Base-by-base conservation (phyloP, 352 stramenopile species). In the Phytopythium litorale region DNA sequence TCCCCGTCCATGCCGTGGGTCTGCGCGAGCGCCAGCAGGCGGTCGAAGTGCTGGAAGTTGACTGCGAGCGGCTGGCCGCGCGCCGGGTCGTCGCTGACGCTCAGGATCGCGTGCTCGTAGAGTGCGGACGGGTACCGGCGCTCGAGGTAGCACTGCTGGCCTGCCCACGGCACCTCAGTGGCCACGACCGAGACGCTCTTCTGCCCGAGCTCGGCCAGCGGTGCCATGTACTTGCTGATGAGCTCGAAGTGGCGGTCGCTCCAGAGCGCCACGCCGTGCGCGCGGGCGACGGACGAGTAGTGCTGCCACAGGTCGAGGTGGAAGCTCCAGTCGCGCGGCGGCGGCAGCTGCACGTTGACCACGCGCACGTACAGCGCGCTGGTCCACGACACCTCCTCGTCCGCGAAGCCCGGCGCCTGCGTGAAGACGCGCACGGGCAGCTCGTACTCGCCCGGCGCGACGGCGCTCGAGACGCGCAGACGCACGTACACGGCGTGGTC, bases 241-340 rank as follows among this genome's bases (percentile, higher is more conserved):
- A 92, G 54, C 56, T 73, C 62, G 48, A 92, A 91, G 58, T 92
- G 84, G 0, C 64, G 58, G n/a, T 83, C 73, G 58, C 80, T 88
- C 84, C 84, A 92, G 30, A 91, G 61, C 23, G 70, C 33, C 12
- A 73, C 78, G 2, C 64, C 56, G 62, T 92, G 81, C 8, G 63
- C 70, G 18, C 81, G 72, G 2, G 81, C 84, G 30, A 93, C 70
- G 0, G 81, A 81, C 33, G 76, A 81, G 57, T 78, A 74, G 54
- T 93, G 84, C 58, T 93, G 84, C 84, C 84, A 92, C 18, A 92
- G 64, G 65, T 93, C 84, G 58, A 93, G 58, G 65, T 88, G 79
- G 65, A 93, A 93, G 3, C 38, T 55, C 70, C 76, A 91, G 19
- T 82, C 66, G 12, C 38, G 64, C 1, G 84, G 81, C 7, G 62